Evolutionary conservation across 202 grass and related monocot species (phyloP), one percentile per base, ranked within the genome.

Genomic region (Eragrostis tef): DNA sequence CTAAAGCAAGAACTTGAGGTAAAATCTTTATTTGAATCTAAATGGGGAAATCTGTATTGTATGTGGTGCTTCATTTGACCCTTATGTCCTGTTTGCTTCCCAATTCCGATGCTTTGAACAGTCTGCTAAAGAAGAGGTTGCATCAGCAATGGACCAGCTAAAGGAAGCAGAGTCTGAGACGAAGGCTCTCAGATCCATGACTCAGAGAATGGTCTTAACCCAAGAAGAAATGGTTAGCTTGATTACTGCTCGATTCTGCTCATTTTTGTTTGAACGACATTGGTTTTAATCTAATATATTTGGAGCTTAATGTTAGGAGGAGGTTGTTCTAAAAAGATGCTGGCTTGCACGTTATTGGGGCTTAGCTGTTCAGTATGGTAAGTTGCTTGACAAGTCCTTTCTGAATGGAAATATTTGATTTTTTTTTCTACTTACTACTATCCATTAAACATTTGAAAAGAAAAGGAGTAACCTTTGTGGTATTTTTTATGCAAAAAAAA

Each of bases 341-440:
- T 99, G 96, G 96, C 96, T 99, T 87, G 91, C 96, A 81, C 96
- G 96, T 15, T 99, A 99, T 67, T 99, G 96, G 96, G 96, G 89
- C 58, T 88, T 99, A 81, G 96, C 96, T 16, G 96, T 95, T 89
- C 88, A 90, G 52, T 84, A 96, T 50, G 96, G 96, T 99, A 90
- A 96, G 75, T 83, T 87, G 22, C 69, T 27, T 78, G 73, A 49
- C 50, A 89, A 67, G 11, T 42, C 53, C 3, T 75, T 60, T 78
- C 9, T 61, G 51, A 41, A 47, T 70, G n/a, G 8, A 86, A 79
- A 26, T n/a, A 39, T 63, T 13, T 81, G n/a, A 16, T 51, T 78
- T 77, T 67, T 60, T 16, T 77, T 39, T 56, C 62, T 56, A 14
- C 62, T 26, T 54, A 41, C 57, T 25, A 43, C 20, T 58, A 58